Evolutionary conservation across 495 filamentous ascomycete genomes (phyloP), one percentile per base, ranked within the genome.

Genomic region (Parathielavia hyrcaniae): DNA sequence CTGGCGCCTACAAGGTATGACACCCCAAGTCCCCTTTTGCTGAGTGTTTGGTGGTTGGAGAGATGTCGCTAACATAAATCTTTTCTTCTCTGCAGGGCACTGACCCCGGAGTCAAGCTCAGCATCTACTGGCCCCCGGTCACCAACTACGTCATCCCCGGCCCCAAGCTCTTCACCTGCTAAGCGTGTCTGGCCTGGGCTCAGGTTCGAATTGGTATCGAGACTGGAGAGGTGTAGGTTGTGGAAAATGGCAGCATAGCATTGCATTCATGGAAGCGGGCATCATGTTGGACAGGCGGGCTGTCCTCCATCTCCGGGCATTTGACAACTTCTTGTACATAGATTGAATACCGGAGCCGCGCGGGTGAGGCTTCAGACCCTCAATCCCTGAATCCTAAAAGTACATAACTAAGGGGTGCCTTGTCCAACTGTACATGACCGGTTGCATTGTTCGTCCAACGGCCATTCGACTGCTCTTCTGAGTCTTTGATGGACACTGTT

Each of bases 31-130:
- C 26, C 6, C 26, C 26, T 30, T 30, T 2, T 3, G 26, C 26
- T 30, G 2, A 2, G 26, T 30, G 6, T 2, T 16, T 34, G 10
- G 8, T 13, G 23, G 14, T 9, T 17, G 4, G 5, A 35, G 40
- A 35, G n/a, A n/a, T n/a, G n/a, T 26, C 12, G 0, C 14, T 13
- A 8, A 22, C n/a, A 30, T 30, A 6, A 6, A 30, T 5, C 6
- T 16, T 19, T 10, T 10, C 8, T n/a, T 12, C 3, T 22, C 20
- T 5, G 19, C 9, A 69, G 68, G 66, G 65, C 32, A 60, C 64
- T 36, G 69, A 73, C 59, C 76, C 76, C 23, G 76, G 76, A 35
- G 65, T 79, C 58, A 70, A 77, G 41, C 61, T 79, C 67, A 73
- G 73, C 67, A 72, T 77, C 60, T 78, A 77, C 66, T 73, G 66